Percentiles rank a stretch among this genome's conserved stretches.
Conservation (phyloP, 345 rosid species). For the Hevea brasiliensis region DNA sequence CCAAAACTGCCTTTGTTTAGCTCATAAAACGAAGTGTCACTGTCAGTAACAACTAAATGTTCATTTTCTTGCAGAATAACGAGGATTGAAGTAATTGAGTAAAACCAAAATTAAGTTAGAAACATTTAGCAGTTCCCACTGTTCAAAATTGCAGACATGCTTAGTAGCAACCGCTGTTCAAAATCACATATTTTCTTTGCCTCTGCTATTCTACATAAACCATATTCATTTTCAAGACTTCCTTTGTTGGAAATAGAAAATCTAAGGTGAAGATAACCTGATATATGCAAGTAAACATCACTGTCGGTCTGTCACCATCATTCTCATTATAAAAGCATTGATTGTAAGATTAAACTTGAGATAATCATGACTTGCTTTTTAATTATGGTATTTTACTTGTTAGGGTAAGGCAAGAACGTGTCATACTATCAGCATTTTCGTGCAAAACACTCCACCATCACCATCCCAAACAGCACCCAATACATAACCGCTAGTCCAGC, state of each 20-base stretch:
- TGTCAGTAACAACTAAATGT: background rate
- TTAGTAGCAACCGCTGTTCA: background rate
- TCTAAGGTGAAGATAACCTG: background rate
- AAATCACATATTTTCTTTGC: background rate
- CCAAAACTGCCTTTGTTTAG: background rate
- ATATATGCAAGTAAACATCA: background rate
- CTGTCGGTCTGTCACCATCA: slow-evolving; percentile 1
- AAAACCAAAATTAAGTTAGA: background rate
- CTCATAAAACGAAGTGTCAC: background rate
- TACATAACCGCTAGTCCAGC: background rate
- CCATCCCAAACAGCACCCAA: background rate
- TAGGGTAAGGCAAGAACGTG: background rate
- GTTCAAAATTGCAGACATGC: background rate
- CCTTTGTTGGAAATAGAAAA: background rate
- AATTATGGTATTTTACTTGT: background rate
- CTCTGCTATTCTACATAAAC: background rate
- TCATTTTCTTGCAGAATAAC: background rate
- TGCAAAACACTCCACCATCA: background rate
- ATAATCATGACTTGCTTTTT: background rate
- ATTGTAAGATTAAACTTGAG: slow-evolving; percentile 13
- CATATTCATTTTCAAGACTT: background rate
- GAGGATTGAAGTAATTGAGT: background rate
- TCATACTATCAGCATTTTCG: background rate
- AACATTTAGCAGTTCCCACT: background rate
- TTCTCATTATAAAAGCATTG: background rate